Conservation (phyloP, 148 eudicot genomes). For the Hydrangea macrophylla region DNA sequence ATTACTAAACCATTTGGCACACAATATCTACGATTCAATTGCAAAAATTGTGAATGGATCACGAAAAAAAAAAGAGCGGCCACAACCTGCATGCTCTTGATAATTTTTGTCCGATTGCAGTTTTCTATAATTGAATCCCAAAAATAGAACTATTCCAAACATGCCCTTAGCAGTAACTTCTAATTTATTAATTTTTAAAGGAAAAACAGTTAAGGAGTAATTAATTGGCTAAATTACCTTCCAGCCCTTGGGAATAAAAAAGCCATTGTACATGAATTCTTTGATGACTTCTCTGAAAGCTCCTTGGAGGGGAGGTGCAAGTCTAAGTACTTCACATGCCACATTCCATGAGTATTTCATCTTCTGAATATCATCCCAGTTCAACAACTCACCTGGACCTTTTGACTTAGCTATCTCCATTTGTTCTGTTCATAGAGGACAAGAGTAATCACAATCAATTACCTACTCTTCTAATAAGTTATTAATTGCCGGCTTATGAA, state of each 20-base stretch:
- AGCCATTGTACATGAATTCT: slow-evolving; percentile 35
- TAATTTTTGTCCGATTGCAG: too few relatives aligned
- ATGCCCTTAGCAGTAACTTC: too few relatives aligned
- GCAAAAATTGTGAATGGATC: too few relatives aligned
- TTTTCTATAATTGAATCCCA: too few relatives aligned
- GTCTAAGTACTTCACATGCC: slow-evolving; percentile 40
- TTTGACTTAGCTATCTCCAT: slow-evolving; percentile 39
- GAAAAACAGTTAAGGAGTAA: too few relatives aligned
- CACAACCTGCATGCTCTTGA: too few relatives aligned
- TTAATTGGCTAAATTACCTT: slow-evolving; percentile 22
- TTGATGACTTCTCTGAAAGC: slow-evolving; percentile 37
- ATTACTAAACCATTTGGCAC: too few relatives aligned
- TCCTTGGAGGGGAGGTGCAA: slow-evolving; percentile 45
- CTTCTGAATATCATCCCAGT: slow-evolving; percentile 38
- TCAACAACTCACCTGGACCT: slow-evolving; percentile 29
- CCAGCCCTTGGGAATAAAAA: slow-evolving; percentile 44
- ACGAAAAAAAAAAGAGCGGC: too few relatives aligned
- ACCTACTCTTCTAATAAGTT: neutral
- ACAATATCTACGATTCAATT: too few relatives aligned
- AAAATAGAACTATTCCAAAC: too few relatives aligned
- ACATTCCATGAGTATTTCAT: slow-evolving; percentile 54
- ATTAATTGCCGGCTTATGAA: too few relatives aligned
- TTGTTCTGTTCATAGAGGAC: slow-evolving; percentile 28
- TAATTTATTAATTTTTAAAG: too few relatives aligned
- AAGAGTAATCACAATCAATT: neutral